Percentiles rank a stretch among this genome's conserved stretches.
Conservation (phyloP, 2,329 filamentous ascomycete species). For the Fusarium anguioides region DNA sequence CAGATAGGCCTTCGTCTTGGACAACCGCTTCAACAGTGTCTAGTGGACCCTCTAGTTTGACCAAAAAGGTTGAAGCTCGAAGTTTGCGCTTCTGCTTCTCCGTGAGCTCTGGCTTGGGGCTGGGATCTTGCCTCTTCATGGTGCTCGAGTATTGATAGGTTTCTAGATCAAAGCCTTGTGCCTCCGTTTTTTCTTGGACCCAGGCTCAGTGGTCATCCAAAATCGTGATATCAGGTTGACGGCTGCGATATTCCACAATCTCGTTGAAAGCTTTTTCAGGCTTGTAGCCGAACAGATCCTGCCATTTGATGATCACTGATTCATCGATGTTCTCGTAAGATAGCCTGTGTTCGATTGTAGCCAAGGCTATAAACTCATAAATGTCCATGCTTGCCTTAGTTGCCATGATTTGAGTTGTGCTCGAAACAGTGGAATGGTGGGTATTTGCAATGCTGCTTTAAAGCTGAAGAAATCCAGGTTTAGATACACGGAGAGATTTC, state of each 20-base stretch:
- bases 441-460: too few relatives aligned
- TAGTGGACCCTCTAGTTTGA: constrained; percentile 1
- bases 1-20: background rate
- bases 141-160: constrained; percentile 5
- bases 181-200: background rate
- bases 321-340: background rate
- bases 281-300: background rate
- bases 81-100: background rate
- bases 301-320: background rate
- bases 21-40: background rate
- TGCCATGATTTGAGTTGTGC: too few relatives aligned
- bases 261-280: background rate
- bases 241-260: background rate
- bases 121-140: background rate
- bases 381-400: too few relatives aligned
- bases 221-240: background rate
- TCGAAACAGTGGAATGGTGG: too few relatives aligned
- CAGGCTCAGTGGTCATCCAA: background rate
- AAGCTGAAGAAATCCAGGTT: too few relatives aligned
- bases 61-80: background rate
- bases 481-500: too few relatives aligned
- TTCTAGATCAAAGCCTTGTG: background rate
- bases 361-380: too few relatives aligned
- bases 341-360: too few relatives aligned
- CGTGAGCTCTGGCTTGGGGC: background rate